These are phyloP conservation scores for Anacardium occidentale DNA, from an alignment of 345 rosid genomes.

Conservation along the genomic window DNA sequence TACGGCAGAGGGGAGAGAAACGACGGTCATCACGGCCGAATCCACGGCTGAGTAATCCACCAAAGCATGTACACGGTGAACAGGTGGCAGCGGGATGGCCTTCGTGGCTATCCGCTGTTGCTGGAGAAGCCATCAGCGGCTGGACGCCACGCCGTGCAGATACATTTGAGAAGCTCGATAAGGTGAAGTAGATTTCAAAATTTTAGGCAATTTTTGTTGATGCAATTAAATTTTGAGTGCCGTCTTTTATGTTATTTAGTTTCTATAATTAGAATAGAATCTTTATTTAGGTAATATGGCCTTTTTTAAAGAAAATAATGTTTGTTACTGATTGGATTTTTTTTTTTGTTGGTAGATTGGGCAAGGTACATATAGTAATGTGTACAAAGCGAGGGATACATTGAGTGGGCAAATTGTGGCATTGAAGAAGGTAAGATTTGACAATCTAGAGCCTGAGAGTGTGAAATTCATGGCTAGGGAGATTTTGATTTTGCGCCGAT, in stretches of 20 bases:
- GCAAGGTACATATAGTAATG: conserved; percentile 86
- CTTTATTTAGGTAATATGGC: not conserved
- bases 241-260: not conserved
- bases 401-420: conserved; percentile 72
- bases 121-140: conserved; percentile 79
- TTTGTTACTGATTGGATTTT: not conserved
- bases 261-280: not conserved
- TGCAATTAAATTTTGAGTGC: not conserved
- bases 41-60: conserved; percentile 60
- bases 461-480: conserved; percentile 86
- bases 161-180: conserved; percentile 74
- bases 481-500: conserved; percentile 62
- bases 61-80: conserved; percentile 57
- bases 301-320: not conserved
- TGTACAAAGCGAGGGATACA: conserved; percentile 83
- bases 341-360: conserved; percentile 47
- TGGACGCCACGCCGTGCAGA: conserved; percentile 85
- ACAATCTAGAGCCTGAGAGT: conserved; percentile 82
- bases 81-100: conserved; percentile 96
- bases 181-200: conserved; percentile 34
- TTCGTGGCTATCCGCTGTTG: conserved; percentile 70
- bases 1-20: conserved; percentile 28
- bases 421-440: conserved; percentile 75
- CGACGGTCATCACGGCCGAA: conserved; percentile 52
- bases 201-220: not conserved